Evolutionary conservation across 768 basidiomycete genomes (phyloP).

Genomic region (Tulasnella sp.): DNA sequence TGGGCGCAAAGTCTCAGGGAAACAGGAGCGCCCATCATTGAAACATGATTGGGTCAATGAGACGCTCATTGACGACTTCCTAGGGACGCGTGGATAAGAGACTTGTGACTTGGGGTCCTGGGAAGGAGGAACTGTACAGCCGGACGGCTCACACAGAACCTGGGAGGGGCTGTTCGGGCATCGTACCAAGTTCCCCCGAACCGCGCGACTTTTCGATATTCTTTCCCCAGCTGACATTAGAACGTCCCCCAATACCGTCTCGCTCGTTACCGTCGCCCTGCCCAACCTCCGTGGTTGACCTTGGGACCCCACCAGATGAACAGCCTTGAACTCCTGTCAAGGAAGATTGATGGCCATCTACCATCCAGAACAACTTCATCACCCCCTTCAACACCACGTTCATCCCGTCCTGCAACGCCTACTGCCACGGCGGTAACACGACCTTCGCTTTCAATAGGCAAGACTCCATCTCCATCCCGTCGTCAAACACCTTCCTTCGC

Average conservation of each 20-base stretch:
- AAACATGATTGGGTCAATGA: not conserved
- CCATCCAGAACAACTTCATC: not conserved
- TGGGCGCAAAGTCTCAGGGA: not conserved
- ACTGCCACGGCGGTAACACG: not conserved
- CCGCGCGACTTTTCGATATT: not conserved
- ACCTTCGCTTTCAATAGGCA: not conserved
- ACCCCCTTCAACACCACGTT: not conserved
- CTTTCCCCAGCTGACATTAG: not conserved
- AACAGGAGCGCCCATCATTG: not conserved
- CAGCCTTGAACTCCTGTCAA: constrained; percentile 10
- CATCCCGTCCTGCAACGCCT: not conserved
- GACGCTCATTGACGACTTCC: not conserved
- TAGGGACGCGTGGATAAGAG: not conserved
- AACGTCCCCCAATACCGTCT: constrained; percentile 1
- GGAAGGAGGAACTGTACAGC: not conserved
- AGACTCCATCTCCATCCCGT: not conserved
- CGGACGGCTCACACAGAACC: not conserved
- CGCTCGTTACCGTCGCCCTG: not conserved
- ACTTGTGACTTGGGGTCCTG: not conserved
- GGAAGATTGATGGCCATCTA: constrained; percentile 2
- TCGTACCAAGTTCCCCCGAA: not conserved
- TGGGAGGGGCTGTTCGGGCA: not conserved
- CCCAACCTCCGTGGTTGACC: not conserved
- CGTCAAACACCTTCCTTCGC: not conserved
- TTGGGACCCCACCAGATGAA: constrained; percentile 6